phyloP scores from a whole-genome alignment of 2,329 filamentous ascomycete genomes.

The Colletotrichum camelliae region DNA sequence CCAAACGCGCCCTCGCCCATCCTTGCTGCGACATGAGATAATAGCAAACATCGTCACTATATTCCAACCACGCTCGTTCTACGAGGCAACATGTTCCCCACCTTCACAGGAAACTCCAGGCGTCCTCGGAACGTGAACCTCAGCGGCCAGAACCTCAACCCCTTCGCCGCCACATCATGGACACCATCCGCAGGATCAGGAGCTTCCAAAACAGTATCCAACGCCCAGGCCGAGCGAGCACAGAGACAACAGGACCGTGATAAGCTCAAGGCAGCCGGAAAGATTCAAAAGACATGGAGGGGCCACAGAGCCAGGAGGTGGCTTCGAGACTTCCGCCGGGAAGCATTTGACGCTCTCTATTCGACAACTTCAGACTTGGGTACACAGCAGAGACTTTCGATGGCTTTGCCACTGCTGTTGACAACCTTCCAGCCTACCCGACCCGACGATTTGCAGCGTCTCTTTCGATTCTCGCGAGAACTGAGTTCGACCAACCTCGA shows the following conservation, averaged over 20 bases:
- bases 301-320: constrained; percentile 69
- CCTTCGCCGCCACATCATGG: constrained; percentile 72
- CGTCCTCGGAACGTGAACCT: constrained; percentile 93
- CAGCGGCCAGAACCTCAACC: constrained; percentile 81
- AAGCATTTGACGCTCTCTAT: constrained; percentile 68
- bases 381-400: constrained; percentile 38
- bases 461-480: constrained; percentile 52
- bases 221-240: constrained; percentile 85
- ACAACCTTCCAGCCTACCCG: constrained; percentile 51
- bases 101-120: constrained; percentile 87
- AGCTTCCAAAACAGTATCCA: constrained; percentile 78
- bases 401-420: constrained; percentile 53
- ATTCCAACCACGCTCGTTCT: not conserved
- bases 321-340: constrained; percentile 63
- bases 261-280: constrained; percentile 73
- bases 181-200: constrained; percentile 62
- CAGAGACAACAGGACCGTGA: constrained; percentile 83
- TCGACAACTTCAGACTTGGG: constrained; percentile 35
- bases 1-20: not conserved
- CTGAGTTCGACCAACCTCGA: constrained; percentile 39
- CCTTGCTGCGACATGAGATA: constrained; percentile 1
- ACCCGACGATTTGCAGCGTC: constrained; percentile 53
- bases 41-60: not conserved
- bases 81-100: constrained; percentile 75
- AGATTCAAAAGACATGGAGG: constrained; percentile 83